Evolutionary conservation across 495 filamentous ascomycete genomes (phyloP).

Genomic region (Penicillium cosmopolitanum): DNA sequence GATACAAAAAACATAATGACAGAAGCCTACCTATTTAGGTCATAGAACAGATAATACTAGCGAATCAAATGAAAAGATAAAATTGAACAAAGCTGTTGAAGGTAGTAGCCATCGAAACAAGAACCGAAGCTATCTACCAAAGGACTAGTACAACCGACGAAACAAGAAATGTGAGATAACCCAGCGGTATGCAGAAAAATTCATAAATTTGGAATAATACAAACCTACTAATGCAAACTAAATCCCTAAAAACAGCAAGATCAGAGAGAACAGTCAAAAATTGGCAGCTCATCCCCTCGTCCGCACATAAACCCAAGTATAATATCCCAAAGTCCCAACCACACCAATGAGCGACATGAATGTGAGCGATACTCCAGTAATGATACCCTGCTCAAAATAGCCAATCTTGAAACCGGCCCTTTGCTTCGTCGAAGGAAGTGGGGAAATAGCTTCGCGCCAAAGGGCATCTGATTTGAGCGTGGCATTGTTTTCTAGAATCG

Average conservation of each 20-base stretch:
- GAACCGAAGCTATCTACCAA: no score
- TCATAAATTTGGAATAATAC: no score
- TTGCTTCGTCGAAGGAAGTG: conserved; percentile 45
- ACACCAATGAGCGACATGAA: conserved; percentile 31
- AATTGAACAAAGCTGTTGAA: no score
- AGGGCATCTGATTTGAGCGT: conserved; percentile 22
- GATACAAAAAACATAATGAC: no score
- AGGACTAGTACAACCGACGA: no score
- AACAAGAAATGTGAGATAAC: no score
- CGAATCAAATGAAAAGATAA: no score
- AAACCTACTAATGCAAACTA: no score
- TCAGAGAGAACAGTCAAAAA: not conserved
- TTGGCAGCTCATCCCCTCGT: conserved; percentile 5
- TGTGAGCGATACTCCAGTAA: conserved; percentile 40
- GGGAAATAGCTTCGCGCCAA: conserved; percentile 32
- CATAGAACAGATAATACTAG: no score
- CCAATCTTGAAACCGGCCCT: conserved; percentile 42
- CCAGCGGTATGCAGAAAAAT: no score
- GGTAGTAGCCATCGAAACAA: no score
- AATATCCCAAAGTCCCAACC: conserved; percentile 35
- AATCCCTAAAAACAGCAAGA: not conserved
- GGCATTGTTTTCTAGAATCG: conserved; percentile 22
- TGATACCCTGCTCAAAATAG: conserved; percentile 58
- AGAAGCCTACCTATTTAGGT: no score
- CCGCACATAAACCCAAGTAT: conserved; percentile 29